A percentile compares a stretch with the other conserved stretches of the same genome.
These are phyloP conservation scores for Neofusicoccum sp. DNA, from an alignment of 2,329 filamentous ascomycete species.

Conservation along the genomic window DNA sequence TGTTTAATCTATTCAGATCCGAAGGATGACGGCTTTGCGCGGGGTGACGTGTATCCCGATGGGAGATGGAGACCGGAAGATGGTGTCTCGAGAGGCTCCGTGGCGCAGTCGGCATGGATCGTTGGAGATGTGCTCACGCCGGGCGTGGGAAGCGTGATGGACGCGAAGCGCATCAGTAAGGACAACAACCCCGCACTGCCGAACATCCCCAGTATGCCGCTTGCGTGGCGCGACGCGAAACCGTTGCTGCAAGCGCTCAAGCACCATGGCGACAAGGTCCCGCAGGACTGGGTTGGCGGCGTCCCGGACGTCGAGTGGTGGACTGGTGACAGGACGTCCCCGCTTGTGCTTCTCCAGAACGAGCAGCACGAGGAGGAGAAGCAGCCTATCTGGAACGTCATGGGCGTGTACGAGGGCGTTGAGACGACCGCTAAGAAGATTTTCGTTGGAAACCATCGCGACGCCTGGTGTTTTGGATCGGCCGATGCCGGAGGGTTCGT, in stretches of 20 bases:
- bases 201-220: conserved; percentile 83
- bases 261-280: conserved; percentile 68
- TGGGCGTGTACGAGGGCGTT: conserved; percentile 78
- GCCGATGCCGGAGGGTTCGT: conserved; percentile 65
- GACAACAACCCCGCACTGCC: conserved; percentile 71
- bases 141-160: conserved; percentile 72
- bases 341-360: conserved; percentile 78
- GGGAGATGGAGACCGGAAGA: conserved; percentile 79
- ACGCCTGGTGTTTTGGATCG: conserved; percentile 87
- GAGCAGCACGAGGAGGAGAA: conserved; percentile 78
- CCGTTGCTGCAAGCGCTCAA: conserved; percentile 72
- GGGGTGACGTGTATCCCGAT: conserved; percentile 70
- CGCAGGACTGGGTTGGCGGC: conserved; percentile 71
- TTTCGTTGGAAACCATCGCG: conserved; percentile 89
- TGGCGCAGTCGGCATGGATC: conserved; percentile 78
- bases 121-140: conserved; percentile 91
- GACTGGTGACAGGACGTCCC: conserved; percentile 68
- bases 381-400: conserved; percentile 89
- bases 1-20: conserved; percentile 94
- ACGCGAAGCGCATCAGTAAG: conserved; percentile 63
- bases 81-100: conserved; percentile 77
- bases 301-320: conserved; percentile 79
- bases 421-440: conserved; percentile 82
- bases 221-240: conserved; percentile 87
- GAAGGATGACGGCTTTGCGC: conserved; percentile 73